phyloP scores from a whole-genome alignment of 1,284 basidiomycete genomes.

The Cryptococcus jaspeensis region DNA sequence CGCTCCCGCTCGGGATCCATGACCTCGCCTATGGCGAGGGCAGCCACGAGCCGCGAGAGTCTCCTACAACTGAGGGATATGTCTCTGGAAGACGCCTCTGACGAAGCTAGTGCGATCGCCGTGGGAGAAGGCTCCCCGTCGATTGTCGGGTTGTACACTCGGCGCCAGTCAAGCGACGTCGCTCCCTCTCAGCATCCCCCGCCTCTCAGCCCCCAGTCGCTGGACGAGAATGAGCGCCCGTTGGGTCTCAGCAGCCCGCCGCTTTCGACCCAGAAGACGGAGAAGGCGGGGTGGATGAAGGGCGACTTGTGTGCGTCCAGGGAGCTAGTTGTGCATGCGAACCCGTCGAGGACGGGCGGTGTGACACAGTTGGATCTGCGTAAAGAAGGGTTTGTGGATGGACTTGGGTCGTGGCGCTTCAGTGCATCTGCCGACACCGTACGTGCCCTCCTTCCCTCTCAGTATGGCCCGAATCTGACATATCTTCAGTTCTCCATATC shows the following conservation, averaged over 20 bases:
- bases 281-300: conserved; percentile 41
- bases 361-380: conserved; percentile 36
- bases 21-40: too few species aligned
- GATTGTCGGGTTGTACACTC: conserved; percentile 24
- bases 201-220: not conserved
- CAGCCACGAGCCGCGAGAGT: not conserved
- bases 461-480: not conserved
- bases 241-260: not conserved
- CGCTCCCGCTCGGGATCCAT: too few species aligned
- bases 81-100: not conserved
- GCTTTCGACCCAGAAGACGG: conserved; percentile 6
- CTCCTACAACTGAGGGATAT: not conserved
- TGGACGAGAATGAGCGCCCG: not conserved
- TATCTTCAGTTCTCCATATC: conserved; percentile 40
- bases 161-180: conserved; percentile 18
- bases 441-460: conserved; percentile 9
- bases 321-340: conserved; percentile 43
- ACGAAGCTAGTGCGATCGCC: conserved; percentile 15
- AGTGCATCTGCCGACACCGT: conserved; percentile 42
- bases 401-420: conserved; percentile 45
- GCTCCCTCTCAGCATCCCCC: not conserved
- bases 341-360: conserved; percentile 34
- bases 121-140: conserved; percentile 22
- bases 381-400: conserved; percentile 46
- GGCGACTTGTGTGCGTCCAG: conserved; percentile 40